Percentiles rank a stretch among this genome's conserved stretches.
phyloP scores from a whole-genome alignment of 2,329 filamentous ascomycete species.

The Scedosporium minutisporum region DNA sequence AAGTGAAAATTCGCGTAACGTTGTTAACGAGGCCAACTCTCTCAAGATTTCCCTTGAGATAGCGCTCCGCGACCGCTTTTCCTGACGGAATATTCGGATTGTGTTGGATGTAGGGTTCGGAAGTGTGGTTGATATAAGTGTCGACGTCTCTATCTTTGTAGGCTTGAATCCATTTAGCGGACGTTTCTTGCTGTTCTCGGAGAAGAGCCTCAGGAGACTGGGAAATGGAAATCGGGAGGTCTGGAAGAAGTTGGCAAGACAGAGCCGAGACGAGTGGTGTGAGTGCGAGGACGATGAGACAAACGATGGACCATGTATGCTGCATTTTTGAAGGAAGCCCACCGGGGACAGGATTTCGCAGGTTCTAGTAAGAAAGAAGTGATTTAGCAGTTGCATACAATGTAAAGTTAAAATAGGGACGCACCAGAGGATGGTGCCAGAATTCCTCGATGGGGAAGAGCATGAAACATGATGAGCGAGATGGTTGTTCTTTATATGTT shows the following conservation, averaged over 20 bases:
- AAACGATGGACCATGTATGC: too few relatives aligned
- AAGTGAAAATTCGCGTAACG: neutral
- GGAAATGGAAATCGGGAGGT: neutral
- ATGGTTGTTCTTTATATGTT: too few relatives aligned
- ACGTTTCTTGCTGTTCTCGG: neutral
- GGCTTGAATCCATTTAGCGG: neutral
- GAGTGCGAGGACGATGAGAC: too few relatives aligned
- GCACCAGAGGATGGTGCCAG: too few relatives aligned
- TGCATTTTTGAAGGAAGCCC: too few relatives aligned
- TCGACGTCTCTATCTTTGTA: neutral
- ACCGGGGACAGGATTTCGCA: too few relatives aligned
- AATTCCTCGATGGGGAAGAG: too few relatives aligned
- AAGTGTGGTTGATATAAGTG: constrained; percentile 5
- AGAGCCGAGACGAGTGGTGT: too few relatives aligned
- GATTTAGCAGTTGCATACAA: too few relatives aligned
- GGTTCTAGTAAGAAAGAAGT: too few relatives aligned
- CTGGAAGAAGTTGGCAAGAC: neutral
- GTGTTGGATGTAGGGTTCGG: constrained; percentile 11
- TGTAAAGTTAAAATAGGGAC: too few relatives aligned
- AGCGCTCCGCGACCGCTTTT: neutral
- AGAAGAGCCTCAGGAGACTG: neutral
- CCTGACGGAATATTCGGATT: constrained; percentile 9
- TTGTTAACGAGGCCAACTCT: neutral
- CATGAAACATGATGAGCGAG: too few relatives aligned
- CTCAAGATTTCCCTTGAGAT: neutral